Base-by-base conservation (phyloP, 2,329 filamentous ascomycete genomes). In the Fusarium papillatum region DNA sequence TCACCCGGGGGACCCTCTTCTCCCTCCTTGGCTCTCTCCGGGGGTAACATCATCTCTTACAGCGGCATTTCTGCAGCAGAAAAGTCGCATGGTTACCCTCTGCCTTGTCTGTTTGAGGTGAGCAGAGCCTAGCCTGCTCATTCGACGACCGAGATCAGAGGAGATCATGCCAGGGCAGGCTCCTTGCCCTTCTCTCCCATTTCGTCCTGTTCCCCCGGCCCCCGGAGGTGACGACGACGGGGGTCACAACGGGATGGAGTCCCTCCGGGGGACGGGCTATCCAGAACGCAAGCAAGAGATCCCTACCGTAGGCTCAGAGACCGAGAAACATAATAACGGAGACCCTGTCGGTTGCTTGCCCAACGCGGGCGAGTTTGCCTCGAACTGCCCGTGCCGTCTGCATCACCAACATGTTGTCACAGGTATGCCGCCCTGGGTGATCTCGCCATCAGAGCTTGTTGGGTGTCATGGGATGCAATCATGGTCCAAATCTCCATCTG, bases 301-400 rank as follows among this genome's bases (percentile, higher is more conserved):
- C 76, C 77, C 72, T 78, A 74, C 71, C 59, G 68, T 60, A 59
- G 60, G 48, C 63, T 70, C 67, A 76, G 64, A 73, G 66, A 75
- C 75, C 68, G 69, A 76, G 65, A 72, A 70, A 69, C 74, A 76
- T 72, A 74, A 74, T 61, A 74, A 60, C 64, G 66, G 41, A 57
- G 53, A 76, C 77, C 77, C 77, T 79, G 77, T 78, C 72, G 68
- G 77, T 79, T 79, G 77, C 77, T 78, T 77, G 72, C 71, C 69
- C 77, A 79, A 79, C 77, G 76, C 59, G 26, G 26, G 22, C 22
- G 65, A 75, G 69, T 76, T 75, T 79, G 75, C 73, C 77, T 64
- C 77, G 71, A 68, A 67, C 71, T 71, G 55, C 70, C 76, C 59
- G 66, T 75, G 70, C 67, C 66, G 66, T 60, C 61, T 60, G 73